Percentiles rank a stretch among this genome's conserved stretches.
These are phyloP conservation scores for Quercus glauca DNA, from an alignment of 306 rosid species.

Conservation along the genomic window DNA sequence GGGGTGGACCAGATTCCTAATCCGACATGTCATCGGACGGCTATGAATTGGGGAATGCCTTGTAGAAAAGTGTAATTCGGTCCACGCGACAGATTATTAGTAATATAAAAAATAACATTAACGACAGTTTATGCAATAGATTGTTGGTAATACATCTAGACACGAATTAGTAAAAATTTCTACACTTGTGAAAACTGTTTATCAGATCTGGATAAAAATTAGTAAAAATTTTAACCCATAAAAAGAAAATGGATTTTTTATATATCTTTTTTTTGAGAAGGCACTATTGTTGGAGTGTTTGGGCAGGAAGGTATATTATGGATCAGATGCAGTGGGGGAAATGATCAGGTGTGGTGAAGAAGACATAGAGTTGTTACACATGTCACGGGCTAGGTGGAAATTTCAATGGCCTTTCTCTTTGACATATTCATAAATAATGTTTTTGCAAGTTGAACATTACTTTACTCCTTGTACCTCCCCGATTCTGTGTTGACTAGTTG, in stretches of 20 bases:
- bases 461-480: background rate
- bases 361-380: background rate
- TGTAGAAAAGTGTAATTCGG: background rate
- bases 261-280: too few species aligned
- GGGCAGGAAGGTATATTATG: background rate
- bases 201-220: too few species aligned
- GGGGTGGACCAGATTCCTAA: slow-evolving; percentile 18
- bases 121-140: rapidly evolving
- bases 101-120: too few species aligned
- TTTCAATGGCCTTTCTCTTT: background rate
- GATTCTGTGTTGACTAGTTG: background rate
- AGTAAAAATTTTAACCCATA: too few species aligned
- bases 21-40: slow-evolving; percentile 44
- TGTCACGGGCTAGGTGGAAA: background rate
- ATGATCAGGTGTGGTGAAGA: background rate
- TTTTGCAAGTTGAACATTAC: background rate
- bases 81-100: too few species aligned
- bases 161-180: too few species aligned
- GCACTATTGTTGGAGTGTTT: background rate
- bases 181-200: too few species aligned
- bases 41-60: background rate
- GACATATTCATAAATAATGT: background rate
- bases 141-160: too few species aligned
- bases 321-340: slow-evolving; percentile 4
- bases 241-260: too few species aligned